Evolutionary conservation across 2,329 filamentous ascomycete genomes (phyloP).

Genomic region (Phyllosticta paracitricarpa): DNA sequence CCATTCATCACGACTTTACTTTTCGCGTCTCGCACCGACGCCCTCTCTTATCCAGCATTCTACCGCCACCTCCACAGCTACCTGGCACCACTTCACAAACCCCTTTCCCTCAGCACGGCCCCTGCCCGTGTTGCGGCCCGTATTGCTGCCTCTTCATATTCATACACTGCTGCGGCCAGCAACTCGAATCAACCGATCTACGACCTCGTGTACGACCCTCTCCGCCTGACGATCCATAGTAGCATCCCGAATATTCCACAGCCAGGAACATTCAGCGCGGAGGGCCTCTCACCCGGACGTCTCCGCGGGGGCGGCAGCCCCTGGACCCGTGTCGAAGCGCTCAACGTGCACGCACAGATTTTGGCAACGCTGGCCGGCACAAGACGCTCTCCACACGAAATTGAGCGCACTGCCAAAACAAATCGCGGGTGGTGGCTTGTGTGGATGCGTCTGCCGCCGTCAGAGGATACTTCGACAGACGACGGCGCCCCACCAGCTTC

Average conservation of each 20-base stretch:
- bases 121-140: slow-evolving; percentile 32
- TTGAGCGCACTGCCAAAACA: slow-evolving; percentile 54
- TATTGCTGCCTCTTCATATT: slow-evolving; percentile 28
- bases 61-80: slow-evolving; percentile 44
- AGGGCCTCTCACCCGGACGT: slow-evolving; percentile 19
- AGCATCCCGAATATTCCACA: slow-evolving; percentile 56
- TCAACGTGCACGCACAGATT: slow-evolving; percentile 53
- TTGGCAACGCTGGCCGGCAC: slow-evolving; percentile 47
- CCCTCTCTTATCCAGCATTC: slow-evolving; percentile 35
- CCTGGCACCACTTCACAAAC: slow-evolving; percentile 38
- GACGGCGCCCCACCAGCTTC: not conserved
- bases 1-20: slow-evolving; percentile 73
- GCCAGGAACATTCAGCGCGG: slow-evolving; percentile 34
- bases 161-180: slow-evolving; percentile 20
- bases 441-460: slow-evolving; percentile 45
- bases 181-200: slow-evolving; percentile 40
- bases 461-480: not conserved
- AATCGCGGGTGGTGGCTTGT: slow-evolving; percentile 58
- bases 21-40: slow-evolving; percentile 53
- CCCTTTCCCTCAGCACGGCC: slow-evolving; percentile 34
- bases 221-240: slow-evolving; percentile 47
- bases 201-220: slow-evolving; percentile 52
- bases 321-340: slow-evolving; percentile 49
- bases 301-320: not conserved
- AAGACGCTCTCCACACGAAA: slow-evolving; percentile 32